Evolutionary conservation across 208 protist species (phyloP).

Genomic region (Acanthamoeba healyi): DNA sequence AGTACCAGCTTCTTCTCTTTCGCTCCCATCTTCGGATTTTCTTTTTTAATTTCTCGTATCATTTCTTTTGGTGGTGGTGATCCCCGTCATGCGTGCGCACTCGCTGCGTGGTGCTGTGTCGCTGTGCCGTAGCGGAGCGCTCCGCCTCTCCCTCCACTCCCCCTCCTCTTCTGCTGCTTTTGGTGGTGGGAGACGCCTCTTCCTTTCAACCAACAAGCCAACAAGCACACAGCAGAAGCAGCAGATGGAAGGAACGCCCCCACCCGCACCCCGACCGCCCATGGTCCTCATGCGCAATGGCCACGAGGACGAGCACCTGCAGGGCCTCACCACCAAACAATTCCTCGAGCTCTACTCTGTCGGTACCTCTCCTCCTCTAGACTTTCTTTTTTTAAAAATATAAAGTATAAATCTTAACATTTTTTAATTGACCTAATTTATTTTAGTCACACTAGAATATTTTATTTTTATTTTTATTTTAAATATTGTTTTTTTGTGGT

Average conservation of each 20-base stretch:
- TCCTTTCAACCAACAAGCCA: background rate
- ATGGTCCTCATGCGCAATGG: conserved; percentile 42
- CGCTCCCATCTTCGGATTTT: conserved; percentile 5
- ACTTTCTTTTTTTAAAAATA: conserved; percentile 5
- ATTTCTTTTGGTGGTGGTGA: background rate
- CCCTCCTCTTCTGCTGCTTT: too few species aligned
- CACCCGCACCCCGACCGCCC: background rate
- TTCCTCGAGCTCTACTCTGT: conserved; percentile 52
- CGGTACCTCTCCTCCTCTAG: background rate
- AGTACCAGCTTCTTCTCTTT: conserved; percentile 56
- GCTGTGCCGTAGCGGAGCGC: too few species aligned
- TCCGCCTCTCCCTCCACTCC: too few species aligned
- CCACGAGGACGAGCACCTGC: conserved; percentile 11
- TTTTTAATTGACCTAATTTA: background rate
- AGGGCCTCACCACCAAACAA: background rate
- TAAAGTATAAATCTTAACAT: too few species aligned
- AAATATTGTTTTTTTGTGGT: background rate
- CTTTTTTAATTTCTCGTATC: background rate
- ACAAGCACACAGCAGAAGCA: background rate
- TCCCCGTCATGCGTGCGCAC: too few species aligned
- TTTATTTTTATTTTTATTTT: too few species aligned
- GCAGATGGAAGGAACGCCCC: conserved; percentile 19
- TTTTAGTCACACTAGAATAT: background rate
- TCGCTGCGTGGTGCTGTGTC: background rate
- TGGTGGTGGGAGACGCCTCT: background rate